Evolutionary conservation across 129 eudicot genomes (phyloP).

Genomic region (Helianthus tuberosus): DNA sequence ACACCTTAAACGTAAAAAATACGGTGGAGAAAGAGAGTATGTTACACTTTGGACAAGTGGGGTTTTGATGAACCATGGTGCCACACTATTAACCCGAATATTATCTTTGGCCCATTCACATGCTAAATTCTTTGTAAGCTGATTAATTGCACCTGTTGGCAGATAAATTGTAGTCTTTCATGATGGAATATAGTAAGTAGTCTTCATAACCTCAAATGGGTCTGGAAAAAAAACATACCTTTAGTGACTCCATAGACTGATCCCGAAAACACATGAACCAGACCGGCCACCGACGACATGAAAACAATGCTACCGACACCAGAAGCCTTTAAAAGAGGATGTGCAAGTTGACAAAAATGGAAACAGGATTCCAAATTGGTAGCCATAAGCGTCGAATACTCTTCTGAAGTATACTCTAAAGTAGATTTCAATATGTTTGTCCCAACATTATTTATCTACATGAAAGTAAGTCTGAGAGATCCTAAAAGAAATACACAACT

Average conservation of each 20-base stretch:
- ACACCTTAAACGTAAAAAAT: neutral
- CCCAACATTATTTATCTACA: neutral
- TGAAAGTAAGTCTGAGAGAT: neutral
- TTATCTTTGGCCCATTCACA: conserved; percentile 14
- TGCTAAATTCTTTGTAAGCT: conserved; percentile 17
- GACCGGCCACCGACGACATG: conserved; percentile 75
- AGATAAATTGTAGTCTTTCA: too few species aligned
- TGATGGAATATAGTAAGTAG: too few species aligned
- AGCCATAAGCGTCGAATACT: conserved; percentile 59
- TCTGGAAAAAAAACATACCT: conserved; percentile 34
- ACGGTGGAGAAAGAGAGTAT: neutral
- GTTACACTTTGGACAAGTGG: neutral
- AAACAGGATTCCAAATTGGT: conserved; percentile 81
- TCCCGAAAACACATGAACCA: conserved; percentile 38
- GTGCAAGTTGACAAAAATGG: conserved; percentile 68
- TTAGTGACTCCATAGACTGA: conserved; percentile 70
- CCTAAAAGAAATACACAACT: too few species aligned
- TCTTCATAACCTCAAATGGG: too few species aligned
- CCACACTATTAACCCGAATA: conserved; percentile 9
- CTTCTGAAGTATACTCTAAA: conserved; percentile 57
- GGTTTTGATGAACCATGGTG: conserved; percentile 15
- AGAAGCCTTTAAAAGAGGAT: conserved; percentile 67
- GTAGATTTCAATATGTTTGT: conserved; percentile 23
- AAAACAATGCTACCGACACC: conserved; percentile 69
- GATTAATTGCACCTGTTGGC: conserved; percentile 13